Percentiles rank a stretch among this genome's conserved stretches.
phyloP scores from a whole-genome alignment of 148 eudicot genomes.

The Drosera capensis region DNA sequence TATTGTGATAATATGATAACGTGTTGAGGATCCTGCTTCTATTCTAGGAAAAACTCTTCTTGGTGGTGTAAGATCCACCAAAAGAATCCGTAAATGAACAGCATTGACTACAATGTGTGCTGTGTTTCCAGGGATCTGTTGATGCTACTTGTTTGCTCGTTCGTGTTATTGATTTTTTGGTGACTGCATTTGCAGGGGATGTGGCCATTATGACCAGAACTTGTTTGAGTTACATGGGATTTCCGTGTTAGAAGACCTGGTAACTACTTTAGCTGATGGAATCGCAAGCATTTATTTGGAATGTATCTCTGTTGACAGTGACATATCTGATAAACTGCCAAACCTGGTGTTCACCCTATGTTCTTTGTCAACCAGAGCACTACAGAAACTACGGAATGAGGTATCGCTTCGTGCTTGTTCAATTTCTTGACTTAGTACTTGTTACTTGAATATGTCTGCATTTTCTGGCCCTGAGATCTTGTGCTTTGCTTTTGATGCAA shows the following conservation, averaged over 20 bases:
- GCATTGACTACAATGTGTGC: too few relatives aligned
- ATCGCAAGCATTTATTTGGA: slow-evolving; percentile 82
- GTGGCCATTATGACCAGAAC: slow-evolving; percentile 41
- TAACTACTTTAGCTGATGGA: slow-evolving; percentile 74
- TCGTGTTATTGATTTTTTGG: background rate
- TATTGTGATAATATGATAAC: too few relatives aligned
- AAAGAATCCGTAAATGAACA: too few relatives aligned
- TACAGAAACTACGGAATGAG: slow-evolving; percentile 90
- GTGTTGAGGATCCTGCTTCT: too few relatives aligned
- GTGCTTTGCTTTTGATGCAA: slow-evolving; percentile 19
- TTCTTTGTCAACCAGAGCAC: slow-evolving; percentile 63
- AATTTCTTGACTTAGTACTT: background rate
- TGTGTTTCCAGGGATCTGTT: background rate
- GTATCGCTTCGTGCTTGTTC: slow-evolving; percentile 18
- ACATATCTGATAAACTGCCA: slow-evolving; percentile 57
- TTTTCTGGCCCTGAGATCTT: slow-evolving; percentile 11
- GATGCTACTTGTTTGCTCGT: background rate
- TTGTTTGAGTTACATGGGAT: slow-evolving; percentile 45
- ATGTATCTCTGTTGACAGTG: slow-evolving; percentile 82
- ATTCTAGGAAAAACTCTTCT: too few relatives aligned
- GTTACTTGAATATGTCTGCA: too few relatives aligned
- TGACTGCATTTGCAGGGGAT: slow-evolving; percentile 32
- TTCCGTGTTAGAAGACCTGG: slow-evolving; percentile 74
- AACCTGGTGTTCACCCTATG: slow-evolving; percentile 59
- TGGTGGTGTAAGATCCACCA: too few relatives aligned